These are phyloP conservation scores for Syzygium aqueum DNA, from an alignment of 345 rosid species.

Conservation along the genomic window DNA sequence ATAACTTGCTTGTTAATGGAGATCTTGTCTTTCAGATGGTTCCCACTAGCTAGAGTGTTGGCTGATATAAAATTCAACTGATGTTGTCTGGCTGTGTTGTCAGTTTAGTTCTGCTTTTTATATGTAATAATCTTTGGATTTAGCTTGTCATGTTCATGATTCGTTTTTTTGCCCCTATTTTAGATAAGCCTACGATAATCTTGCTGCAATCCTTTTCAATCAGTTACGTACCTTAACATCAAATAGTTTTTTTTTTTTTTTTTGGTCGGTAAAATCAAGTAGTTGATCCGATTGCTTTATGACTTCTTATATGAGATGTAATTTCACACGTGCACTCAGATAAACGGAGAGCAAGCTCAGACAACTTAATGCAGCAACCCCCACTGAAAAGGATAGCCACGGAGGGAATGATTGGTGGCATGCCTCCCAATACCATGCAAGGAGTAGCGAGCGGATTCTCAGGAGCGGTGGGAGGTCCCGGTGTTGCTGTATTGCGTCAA, in stretches of 20 bases:
- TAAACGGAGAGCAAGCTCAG: constrained; percentile 71
- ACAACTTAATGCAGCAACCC: constrained; percentile 57
- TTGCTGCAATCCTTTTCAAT: not conserved
- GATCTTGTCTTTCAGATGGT: not conserved
- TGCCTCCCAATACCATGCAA: constrained; percentile 51
- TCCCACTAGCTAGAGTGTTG: not conserved
- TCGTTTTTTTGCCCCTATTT: not conserved
- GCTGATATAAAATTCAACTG: not conserved
- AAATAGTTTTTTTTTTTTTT: too few species aligned
- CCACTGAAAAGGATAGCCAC: constrained; percentile 52
- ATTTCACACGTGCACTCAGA: constrained; percentile 20
- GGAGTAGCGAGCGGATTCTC: constrained; percentile 29
- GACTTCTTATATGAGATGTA: not conserved
- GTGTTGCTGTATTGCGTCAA: constrained; percentile 23
- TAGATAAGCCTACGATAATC: not conserved
- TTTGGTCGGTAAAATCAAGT: too few species aligned
- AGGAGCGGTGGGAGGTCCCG: constrained; percentile 22
- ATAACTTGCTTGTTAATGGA: not conserved
- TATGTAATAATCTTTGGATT: not conserved
- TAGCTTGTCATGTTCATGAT: not conserved
- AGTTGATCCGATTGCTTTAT: not conserved
- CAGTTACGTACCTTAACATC: not conserved
- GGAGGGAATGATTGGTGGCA: constrained; percentile 25
- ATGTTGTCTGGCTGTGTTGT: not conserved
- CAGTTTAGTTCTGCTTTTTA: not conserved